Base-by-base conservation (phyloP, 352 stramenopile genomes). In the Globisporangium heterothallicum region DNA sequence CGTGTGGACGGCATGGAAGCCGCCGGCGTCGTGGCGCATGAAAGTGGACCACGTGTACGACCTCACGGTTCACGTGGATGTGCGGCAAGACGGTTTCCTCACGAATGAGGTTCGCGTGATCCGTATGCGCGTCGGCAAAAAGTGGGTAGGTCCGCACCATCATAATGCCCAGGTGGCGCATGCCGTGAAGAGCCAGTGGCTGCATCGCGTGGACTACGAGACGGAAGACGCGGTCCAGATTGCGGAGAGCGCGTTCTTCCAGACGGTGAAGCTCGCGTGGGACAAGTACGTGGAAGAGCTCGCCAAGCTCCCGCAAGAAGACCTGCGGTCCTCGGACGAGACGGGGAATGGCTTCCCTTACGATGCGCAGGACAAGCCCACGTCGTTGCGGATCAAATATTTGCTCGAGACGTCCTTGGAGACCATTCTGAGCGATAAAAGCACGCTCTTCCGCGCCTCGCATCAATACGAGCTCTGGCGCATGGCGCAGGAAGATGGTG, bases 201-300 rank as follows among this genome's bases (percentile, higher is more conserved):
- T 89, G 40, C 78, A 89, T 29, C 72, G 78, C 6, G 75, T 78
- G 1, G 75, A 89, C 44, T 89, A 86, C 27, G 75, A 86, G 49
- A 57, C 70, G 6, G 49, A 58, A 0, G 73, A 78, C 21, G 47
- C 64, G 18, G 42, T 51, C 6, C 53, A 64, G 21, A 63, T 38
- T 0, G 75, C 62, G 0, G 73, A 79, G 42, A 81, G 72, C 43
- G 54, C 58, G 6, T 86, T 89, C 54, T 89, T 78, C 53, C 62
- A 81, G 56, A 78, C 61, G 0, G 42, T 89, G 13, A 67, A 74
- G 30, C 32, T 49, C 12, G 69, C 71, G 12, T 89, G 75, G 74
- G 59, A 78, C 42, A 61, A 81, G 4, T 86, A 84, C 35, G 35
- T 86, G 12, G 50, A 70, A 1, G 77, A 86, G 42, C 30, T 88